Evolutionary conservation across 2,329 filamentous ascomycete species (phyloP), one percentile per base, ranked within the genome.

Genomic region (Arthrinium puccinioides): DNA sequence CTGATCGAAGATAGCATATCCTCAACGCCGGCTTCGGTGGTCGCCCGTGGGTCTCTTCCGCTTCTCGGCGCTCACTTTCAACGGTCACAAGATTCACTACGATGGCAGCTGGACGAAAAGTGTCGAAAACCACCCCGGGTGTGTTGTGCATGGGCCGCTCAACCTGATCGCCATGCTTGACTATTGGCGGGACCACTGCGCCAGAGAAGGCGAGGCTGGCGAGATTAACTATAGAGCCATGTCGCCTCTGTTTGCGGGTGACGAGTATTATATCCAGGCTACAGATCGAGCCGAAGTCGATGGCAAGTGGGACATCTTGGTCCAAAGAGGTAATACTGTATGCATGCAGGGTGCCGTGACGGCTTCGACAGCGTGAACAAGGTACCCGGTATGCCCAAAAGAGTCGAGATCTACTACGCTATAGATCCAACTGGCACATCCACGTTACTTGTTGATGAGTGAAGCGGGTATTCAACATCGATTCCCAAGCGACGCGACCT

Each of bases 71-170:
- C 64, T 94, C 27, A 94, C 86, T 0, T 88, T 88, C 65, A 94
- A 94, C 54, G 85, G 78, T 0, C 88, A 94, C 58, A 80, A 78
- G 46, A 94, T 94, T 38, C 88, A 94, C 57, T 82, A 90, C 48
- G 84, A 88, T 52, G 70, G 74, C 18, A 53, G 67, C 10, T 90
- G 84, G 66, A 76, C 77, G 11, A 66, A 66, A 5, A 62, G 69
- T 5, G 66, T 82, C 7, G 82, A 92, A 56, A 79, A 80, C 0
- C 84, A 92, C 50, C 72, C 74, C 0, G 73, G 78, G 13, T 59
- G 83, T 5, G 74, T 94, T 9, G 85, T 94, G 21, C 88, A 94
- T 49, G 87, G 87, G 0, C 87, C 87, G 2, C 62, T 94, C 43
- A 84, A 82, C 23, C 67, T 90, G 18, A 82, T 85, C 9, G 71